Percentiles rank a stretch among this genome's conserved stretches.
These are phyloP conservation scores for Sanghuangporus baumii DNA, from an alignment of 1,284 basidiomycete species.

Conservation along the genomic window DNA sequence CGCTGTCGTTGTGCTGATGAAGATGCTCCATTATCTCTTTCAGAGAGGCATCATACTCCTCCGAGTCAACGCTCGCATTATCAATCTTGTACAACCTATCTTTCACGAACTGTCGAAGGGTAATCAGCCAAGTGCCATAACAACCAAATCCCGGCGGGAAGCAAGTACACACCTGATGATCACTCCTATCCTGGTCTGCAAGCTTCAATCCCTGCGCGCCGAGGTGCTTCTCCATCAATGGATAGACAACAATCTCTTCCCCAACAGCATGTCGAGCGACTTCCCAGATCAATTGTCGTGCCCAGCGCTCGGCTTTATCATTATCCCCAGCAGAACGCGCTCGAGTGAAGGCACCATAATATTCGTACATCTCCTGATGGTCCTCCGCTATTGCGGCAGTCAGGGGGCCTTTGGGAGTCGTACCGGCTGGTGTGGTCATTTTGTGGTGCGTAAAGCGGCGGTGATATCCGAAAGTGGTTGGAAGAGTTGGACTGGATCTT, in stretches of 20 bases:
- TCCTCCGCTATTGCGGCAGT: slow-evolving; percentile 19
- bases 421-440: neutral
- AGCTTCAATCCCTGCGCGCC: slow-evolving; percentile 47
- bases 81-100: slow-evolving; percentile 44
- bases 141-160: neutral
- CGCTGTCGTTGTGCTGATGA: slow-evolving; percentile 48
- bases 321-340: slow-evolving; percentile 33
- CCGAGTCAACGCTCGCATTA: slow-evolving; percentile 34
- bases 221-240: slow-evolving; percentile 58
- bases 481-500: neutral
- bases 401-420: slow-evolving; percentile 16
- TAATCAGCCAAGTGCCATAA: neutral
- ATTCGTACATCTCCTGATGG: slow-evolving; percentile 43
- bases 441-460: neutral
- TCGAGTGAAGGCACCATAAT: slow-evolving; percentile 46
- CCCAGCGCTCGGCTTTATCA: slow-evolving; percentile 49
- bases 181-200: slow-evolving; percentile 51
- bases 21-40: slow-evolving; percentile 43
- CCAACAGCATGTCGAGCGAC: slow-evolving; percentile 57
- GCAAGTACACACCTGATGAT: slow-evolving; percentile 46
- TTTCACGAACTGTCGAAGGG: slow-evolving; percentile 36
- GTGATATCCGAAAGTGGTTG: neutral
- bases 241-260: slow-evolving; percentile 64
- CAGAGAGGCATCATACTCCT: slow-evolving; percentile 38
- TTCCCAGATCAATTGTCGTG: slow-evolving; percentile 53